Evolutionary conservation across 164 flowering plant species (phyloP).

Genomic region (Tetracentron sinense): DNA sequence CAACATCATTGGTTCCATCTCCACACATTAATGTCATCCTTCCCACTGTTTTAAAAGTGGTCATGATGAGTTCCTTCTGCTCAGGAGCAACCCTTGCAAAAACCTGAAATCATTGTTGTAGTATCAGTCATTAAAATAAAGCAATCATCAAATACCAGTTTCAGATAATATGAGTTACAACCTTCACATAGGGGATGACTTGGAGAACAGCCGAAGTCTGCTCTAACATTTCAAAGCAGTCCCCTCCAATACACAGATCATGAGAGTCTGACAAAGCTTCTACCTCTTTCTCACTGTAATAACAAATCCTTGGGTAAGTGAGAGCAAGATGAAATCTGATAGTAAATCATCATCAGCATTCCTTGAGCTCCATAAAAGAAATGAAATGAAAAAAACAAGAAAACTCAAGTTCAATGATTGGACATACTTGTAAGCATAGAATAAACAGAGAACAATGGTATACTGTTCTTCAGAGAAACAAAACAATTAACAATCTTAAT

Average conservation of each 20-base stretch:
- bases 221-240: conserved; percentile 82
- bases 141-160: neutral
- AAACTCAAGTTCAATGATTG: neutral
- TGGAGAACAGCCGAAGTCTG: conserved; percentile 61
- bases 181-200: conserved; percentile 92
- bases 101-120: conserved; percentile 45
- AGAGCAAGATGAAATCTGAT: neutral
- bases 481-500: too few species aligned
- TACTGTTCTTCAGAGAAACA: neutral
- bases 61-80: conserved; percentile 93
- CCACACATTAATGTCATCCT: conserved; percentile 97
- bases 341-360: neutral
- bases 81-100: conserved; percentile 99
- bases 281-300: conserved; percentile 62
- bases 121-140: conserved; percentile 6
- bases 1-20: conserved; percentile 98
- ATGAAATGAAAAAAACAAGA: neutral
- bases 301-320: conserved; percentile 2
- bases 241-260: conserved; percentile 96
- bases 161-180: conserved; percentile 15
- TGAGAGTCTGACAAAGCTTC: conserved; percentile 58
- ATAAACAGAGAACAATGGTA: neutral
- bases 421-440: neutral
- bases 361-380: neutral
- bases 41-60: conserved; percentile 86